Evolutionary conservation across 768 basidiomycete species (phyloP).

Genomic region (Amanita exitialis): DNA sequence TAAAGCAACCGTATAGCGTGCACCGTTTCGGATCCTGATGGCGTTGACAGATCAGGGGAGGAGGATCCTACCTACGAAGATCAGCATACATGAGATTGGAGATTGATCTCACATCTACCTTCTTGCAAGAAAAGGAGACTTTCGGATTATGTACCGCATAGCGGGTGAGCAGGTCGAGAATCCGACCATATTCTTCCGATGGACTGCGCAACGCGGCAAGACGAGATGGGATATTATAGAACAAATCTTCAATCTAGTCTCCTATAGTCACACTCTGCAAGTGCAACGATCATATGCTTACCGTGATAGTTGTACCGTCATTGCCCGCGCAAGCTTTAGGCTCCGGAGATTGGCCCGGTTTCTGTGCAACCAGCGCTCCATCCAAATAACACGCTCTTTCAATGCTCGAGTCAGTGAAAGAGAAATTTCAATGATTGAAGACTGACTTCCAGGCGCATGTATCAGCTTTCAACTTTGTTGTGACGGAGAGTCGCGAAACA

Average conservation of each 20-base stretch:
- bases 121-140: slow-evolving; percentile 86
- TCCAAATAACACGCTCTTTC: slow-evolving; percentile 74
- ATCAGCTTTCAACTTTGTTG: slow-evolving; percentile 83
- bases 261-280: slow-evolving; percentile 1
- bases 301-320: slow-evolving; percentile 85
- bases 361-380: slow-evolving; percentile 60
- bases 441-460: slow-evolving; percentile 89
- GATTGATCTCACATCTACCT: slow-evolving; percentile 34
- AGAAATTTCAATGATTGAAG: not conserved
- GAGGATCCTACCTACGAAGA: slow-evolving; percentile 51
- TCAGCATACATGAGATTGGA: not conserved
- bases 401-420: slow-evolving; percentile 3
- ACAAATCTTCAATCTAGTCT: slow-evolving; percentile 84
- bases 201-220: slow-evolving; percentile 74
- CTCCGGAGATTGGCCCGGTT: slow-evolving; percentile 60
- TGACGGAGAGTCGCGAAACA: slow-evolving; percentile 78
- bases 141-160: slow-evolving; percentile 92
- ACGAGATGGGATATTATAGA: slow-evolving; percentile 87
- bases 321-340: slow-evolving; percentile 91
- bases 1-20: slow-evolving; percentile 77
- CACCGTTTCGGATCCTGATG: slow-evolving; percentile 49
- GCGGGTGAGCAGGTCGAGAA: slow-evolving; percentile 84
- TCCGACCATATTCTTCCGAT: slow-evolving; percentile 87
- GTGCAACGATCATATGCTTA: slow-evolving; percentile 22
- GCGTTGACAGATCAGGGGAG: slow-evolving; percentile 75